Evolutionary conservation across 768 basidiomycete species (phyloP).

Genomic region (Mycena kentingensis): DNA sequence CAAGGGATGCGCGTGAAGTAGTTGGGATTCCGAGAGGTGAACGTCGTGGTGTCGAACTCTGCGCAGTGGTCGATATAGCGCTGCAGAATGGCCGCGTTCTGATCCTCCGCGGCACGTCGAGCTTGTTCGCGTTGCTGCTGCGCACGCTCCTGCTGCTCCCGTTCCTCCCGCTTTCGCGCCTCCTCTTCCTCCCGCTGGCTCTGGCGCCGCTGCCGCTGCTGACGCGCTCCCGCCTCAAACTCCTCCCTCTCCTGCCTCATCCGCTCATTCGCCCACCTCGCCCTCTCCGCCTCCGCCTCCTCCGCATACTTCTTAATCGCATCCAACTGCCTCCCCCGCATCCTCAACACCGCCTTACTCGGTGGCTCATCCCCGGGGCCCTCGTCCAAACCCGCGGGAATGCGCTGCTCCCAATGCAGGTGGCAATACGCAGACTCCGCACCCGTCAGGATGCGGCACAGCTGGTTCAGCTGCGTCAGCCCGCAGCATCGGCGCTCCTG

Average conservation of each 20-base stretch:
- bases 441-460: neutral
- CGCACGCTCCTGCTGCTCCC: neutral
- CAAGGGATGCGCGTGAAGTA: conserved; percentile 4
- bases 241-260: too few species aligned
- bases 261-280: too few species aligned
- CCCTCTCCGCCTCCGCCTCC: too few species aligned
- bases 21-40: conserved; percentile 5
- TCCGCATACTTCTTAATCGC: neutral
- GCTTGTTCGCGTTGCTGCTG: neutral
- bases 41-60: neutral
- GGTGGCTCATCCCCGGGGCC: neutral
- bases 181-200: neutral
- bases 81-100: neutral
- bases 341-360: neutral
- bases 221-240: too few species aligned
- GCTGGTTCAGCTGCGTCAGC: neutral
- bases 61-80: neutral
- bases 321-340: neutral
- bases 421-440: neutral
- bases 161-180: neutral
- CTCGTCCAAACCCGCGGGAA: neutral
- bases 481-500: neutral
- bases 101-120: neutral
- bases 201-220: neutral
- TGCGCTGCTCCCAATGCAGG: neutral